Base-by-base conservation (phyloP, 1,284 basidiomycete species). In the Gastroboletus turbinatus region DNA sequence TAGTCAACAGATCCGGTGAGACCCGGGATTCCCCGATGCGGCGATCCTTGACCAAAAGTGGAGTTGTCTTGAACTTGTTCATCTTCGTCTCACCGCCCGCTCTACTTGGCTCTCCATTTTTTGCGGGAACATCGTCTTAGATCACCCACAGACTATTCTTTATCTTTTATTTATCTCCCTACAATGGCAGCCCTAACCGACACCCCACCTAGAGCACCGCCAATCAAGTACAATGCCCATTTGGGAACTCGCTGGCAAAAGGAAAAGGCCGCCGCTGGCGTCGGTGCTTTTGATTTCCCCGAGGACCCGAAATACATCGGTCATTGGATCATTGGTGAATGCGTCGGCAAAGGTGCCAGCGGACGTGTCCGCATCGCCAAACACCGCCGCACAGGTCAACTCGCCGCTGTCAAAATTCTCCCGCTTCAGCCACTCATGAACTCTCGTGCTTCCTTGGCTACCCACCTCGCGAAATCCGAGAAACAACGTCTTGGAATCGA, bases 371-470 rank as follows among this genome's bases (percentile, higher is more conserved):
- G 96, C 75, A 91, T 98, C 63, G 97, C 94, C 21, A 87, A 87
- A 63, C 96, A 99, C 72, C 83, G 84, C 29, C 79, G 83, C 50
- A 96, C 96, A 2, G 92, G 92, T 32, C 90, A 97, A 74, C 89
- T 93, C 68, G 97, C 97, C 35, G 97, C 97, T 1, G 89, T 99
- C 75, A 99, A 99, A 78, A 98, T 99, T 65, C 88, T 99, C 30
- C 96, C 96, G 23, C 84, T 96, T 55, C 88, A 92, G 49, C 83
- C 93, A 36, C 82, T 95, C 59, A 79, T 92, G 66, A 85, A 82
- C 64, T 93, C 92, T 48, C 83, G 92, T 32, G 82, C 85, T 58
- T 90, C 90, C 56, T 76, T 91, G 66, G 81, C 82, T 29, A 86
- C 87, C 38, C 85, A 91, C 67, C 76, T 84, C 58, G 84, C 82